Percentiles rank a stretch among this genome's conserved stretches.
Conservation (phyloP, 192 early-diverging fungal species). For the Ramicandelaber brevisporus region DNA sequence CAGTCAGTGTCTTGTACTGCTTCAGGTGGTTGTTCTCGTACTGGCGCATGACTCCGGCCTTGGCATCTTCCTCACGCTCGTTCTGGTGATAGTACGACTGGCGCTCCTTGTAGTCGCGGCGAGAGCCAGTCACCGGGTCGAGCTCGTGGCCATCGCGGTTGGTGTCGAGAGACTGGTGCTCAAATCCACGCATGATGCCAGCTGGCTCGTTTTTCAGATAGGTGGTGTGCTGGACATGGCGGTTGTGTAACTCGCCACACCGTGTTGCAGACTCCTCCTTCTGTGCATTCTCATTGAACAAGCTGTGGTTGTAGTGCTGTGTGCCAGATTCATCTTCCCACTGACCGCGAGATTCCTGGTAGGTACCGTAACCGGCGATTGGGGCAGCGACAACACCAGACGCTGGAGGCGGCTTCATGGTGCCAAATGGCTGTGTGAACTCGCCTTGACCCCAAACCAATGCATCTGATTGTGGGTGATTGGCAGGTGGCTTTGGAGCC, state of each 20-base stretch:
- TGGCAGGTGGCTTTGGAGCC: too few species aligned
- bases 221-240: conserved; percentile 20
- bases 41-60: conserved; percentile 15
- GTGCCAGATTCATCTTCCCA: conserved; percentile 25
- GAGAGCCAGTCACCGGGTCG: conserved; percentile 14
- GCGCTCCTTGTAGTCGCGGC: conserved; percentile 18
- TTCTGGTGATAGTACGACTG: conserved; percentile 25
- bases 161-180: conserved; percentile 19
- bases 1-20: conserved; percentile 17
- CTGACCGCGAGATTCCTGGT: conserved; percentile 22
- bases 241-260: conserved; percentile 15
- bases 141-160: conserved; percentile 20
- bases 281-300: conserved; percentile 24
- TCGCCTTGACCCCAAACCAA: too few species aligned
- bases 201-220: conserved; percentile 18
- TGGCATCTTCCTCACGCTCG: conserved; percentile 24
- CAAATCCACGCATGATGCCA: conserved; percentile 18
- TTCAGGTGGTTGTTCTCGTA: conserved; percentile 29
- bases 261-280: conserved; percentile 12
- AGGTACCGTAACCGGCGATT: conserved; percentile 21
- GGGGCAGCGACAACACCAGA: conserved; percentile 17
- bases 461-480: too few species aligned
- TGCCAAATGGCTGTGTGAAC: too few species aligned
- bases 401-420: too few species aligned
- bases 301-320: conserved; percentile 22